phyloP scores from a whole-genome alignment of 345 rosid genomes.

The Euphorbia peplus region DNA sequence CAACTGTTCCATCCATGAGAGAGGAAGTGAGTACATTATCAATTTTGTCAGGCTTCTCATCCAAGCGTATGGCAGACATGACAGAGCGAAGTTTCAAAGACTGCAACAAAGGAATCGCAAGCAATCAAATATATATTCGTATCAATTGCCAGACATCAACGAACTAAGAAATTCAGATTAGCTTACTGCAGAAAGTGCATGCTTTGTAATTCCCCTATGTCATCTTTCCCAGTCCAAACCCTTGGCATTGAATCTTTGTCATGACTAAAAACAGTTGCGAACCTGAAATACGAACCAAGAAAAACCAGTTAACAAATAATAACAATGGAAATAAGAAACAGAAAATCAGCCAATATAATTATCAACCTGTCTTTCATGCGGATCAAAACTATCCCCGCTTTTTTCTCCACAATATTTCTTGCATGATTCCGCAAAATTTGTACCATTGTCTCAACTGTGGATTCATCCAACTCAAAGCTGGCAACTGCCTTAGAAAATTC shows the following conservation, averaged over 20 bases:
- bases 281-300: conserved; percentile 41
- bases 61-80: no score
- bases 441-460: conserved; percentile 38
- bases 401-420: conserved; percentile 57
- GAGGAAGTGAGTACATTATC: no score
- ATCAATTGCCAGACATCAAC: no score
- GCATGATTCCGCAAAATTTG: conserved; percentile 48
- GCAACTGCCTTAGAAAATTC: no score
- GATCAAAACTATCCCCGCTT: conserved; percentile 62
- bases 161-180: conserved; percentile 12
- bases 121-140: no score
- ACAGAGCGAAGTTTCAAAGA: no score
- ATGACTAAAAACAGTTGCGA: conserved; percentile 60
- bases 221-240: conserved; percentile 75
- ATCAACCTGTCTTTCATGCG: conserved; percentile 69
- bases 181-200: conserved; percentile 63
- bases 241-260: conserved; percentile 68
- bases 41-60: no score
- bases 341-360: background rate
- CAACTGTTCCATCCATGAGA: no score
- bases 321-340: conserved; percentile 2
- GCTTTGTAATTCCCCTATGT: conserved; percentile 55
- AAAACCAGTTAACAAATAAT: conserved; percentile 22
- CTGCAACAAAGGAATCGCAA: no score
- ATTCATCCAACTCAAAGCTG: no score